A percentile compares a stretch with the other conserved stretches of the same genome.
These are phyloP conservation scores for Colletotrichum spinosum DNA, from an alignment of 2,329 filamentous ascomycete genomes.

Conservation along the genomic window DNA sequence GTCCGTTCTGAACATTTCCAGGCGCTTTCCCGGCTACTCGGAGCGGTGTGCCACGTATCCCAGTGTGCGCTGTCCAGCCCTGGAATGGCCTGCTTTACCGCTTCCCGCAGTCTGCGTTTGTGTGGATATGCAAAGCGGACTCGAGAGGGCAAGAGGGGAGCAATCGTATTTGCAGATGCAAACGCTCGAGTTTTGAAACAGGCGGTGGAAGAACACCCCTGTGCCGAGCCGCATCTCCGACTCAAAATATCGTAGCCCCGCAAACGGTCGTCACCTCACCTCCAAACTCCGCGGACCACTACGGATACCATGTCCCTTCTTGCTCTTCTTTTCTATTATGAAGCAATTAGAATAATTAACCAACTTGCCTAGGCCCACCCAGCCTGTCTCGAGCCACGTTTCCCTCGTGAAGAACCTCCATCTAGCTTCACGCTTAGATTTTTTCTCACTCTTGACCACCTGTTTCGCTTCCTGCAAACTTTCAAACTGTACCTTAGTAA, in stretches of 20 bases:
- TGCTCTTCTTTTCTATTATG: too few species aligned
- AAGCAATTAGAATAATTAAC: too few species aligned
- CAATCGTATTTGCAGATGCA: not conserved
- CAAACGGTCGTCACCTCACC: not conserved
- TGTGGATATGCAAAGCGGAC: slow-evolving; percentile 2
- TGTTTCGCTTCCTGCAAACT: too few species aligned
- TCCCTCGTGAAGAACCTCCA: too few species aligned
- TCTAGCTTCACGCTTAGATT: too few species aligned
- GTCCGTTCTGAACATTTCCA: not conserved
- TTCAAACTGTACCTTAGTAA: too few species aligned
- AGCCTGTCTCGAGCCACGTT: too few species aligned
- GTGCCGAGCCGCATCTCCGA: not conserved
- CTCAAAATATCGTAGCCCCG: slow-evolving; percentile 10
- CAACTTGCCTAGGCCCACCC: too few species aligned
- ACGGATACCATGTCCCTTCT: too few species aligned
- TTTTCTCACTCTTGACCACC: too few species aligned
- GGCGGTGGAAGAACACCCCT: slow-evolving; percentile 18
- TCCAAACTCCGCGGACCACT: too few species aligned
- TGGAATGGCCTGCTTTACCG: not conserved
- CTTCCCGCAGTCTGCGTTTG: not conserved
- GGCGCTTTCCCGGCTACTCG: not conserved
- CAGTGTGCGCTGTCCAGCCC: slow-evolving; percentile 15
- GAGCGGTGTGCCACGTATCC: slow-evolving; percentile 24
- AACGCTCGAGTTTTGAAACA: slow-evolving; percentile 11
- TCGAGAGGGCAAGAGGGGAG: slow-evolving; percentile 4